These are phyloP conservation scores for Phragmites australis DNA, from an alignment of 176 grass and related monocot genomes.

Conservation along the genomic window DNA sequence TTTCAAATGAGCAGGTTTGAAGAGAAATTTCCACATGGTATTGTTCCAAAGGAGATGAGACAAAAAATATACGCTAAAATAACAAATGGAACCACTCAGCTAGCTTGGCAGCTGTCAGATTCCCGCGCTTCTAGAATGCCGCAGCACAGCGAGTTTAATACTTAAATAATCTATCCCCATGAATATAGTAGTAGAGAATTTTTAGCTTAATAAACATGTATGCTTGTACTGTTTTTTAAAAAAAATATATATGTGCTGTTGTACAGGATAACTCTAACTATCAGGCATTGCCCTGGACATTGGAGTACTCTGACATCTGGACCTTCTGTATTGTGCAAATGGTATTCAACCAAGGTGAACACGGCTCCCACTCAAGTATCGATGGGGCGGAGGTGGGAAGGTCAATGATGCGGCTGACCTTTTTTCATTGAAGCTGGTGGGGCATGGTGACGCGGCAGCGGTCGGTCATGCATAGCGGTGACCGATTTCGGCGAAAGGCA, in stretches of 20 bases:
- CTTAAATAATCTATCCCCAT: not conserved
- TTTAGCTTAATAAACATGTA: slow-evolving; percentile 1
- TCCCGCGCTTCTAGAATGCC: slow-evolving; percentile 21
- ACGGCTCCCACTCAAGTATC: no score
- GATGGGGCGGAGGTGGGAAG: no score
- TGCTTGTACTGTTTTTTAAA: not conserved
- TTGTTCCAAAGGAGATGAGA: slow-evolving; percentile 25
- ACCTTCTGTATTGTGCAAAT: slow-evolving; percentile 15
- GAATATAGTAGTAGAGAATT: not conserved
- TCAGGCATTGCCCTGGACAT: slow-evolving; percentile 12
- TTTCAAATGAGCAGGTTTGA: slow-evolving; percentile 32
- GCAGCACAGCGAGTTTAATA: slow-evolving; percentile 1
- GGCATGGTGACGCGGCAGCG: no score
- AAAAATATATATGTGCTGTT: not conserved
- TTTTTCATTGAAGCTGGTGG: no score
- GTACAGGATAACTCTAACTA: not conserved
- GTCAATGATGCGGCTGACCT: no score
- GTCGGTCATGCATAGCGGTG: no score
- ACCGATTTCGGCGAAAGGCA: no score
- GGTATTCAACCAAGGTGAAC: not conserved
- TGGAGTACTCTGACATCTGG: slow-evolving; percentile 11
- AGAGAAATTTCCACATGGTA: slow-evolving; percentile 32
- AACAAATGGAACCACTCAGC: slow-evolving; percentile 21
- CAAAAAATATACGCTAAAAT: slow-evolving; percentile 8
- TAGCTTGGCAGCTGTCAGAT: slow-evolving; percentile 53